A percentile compares a stretch with the other conserved stretches of the same genome.
phyloP scores from a whole-genome alignment of 192 early-diverging fungal species.

The Gorgonomyces haynaldii region DNA sequence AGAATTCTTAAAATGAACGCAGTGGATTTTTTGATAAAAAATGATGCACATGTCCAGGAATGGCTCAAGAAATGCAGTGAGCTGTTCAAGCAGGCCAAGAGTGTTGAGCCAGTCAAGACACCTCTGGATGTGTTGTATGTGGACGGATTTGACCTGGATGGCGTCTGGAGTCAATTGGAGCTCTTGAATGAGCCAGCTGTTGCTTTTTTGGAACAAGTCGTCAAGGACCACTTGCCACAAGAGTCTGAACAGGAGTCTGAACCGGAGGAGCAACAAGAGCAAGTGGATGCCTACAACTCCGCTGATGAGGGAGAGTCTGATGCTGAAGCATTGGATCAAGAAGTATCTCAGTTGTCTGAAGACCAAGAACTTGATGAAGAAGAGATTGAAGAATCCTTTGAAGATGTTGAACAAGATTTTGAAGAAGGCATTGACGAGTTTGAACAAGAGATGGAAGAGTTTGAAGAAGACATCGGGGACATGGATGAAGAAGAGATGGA shows the following conservation, averaged over 20 bases:
- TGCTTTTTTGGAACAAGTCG: conserved; percentile 30
- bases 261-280: conserved; percentile 31
- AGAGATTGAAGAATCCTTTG: conserved; percentile 30
- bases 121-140: conserved; percentile 49
- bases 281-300: conserved; percentile 15
- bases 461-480: conserved; percentile 28
- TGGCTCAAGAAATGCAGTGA: too few species aligned
- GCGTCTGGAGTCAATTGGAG: conserved; percentile 90
- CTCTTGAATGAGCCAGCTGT: conserved; percentile 75
- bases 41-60: too few species aligned
- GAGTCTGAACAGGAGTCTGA: too few species aligned
- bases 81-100: too few species aligned
- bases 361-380: conserved; percentile 18
- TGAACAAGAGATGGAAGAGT: conserved; percentile 28
- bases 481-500: conserved; percentile 24
- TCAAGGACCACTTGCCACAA: too few species aligned
- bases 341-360: conserved; percentile 15
- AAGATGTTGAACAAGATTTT: conserved; percentile 25
- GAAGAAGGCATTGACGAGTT: conserved; percentile 32
- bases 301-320: conserved; percentile 28
- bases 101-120: too few species aligned
- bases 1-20: too few species aligned
- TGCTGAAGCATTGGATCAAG: conserved; percentile 15
- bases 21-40: too few species aligned
- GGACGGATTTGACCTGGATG: conserved; percentile 67